A percentile compares a stretch with the other conserved stretches of the same genome.
Conservation (phyloP, 768 basidiomycete species). For the Russula emetica region DNA sequence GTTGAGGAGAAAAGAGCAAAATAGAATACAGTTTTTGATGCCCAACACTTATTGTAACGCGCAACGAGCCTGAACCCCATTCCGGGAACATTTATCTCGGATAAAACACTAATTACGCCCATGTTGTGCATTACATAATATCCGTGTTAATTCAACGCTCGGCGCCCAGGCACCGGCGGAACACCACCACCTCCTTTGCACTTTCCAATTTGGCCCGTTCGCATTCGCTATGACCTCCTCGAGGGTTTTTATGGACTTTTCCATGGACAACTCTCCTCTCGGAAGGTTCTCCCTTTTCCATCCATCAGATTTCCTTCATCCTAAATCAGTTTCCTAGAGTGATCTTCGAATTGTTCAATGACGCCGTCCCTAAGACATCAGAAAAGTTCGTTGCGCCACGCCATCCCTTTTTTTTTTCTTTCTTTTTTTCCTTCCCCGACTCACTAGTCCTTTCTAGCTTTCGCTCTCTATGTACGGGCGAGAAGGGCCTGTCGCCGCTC, state of each 20-base stretch:
- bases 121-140: background rate
- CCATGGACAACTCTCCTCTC: constrained; percentile 44
- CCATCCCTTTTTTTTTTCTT: background rate
- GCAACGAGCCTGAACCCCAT: too few relatives aligned
- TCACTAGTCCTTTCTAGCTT: constrained; percentile 50
- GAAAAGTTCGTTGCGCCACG: constrained; percentile 59
- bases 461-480: constrained; percentile 80
- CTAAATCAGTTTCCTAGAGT: constrained; percentile 42
- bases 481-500: constrained; percentile 64
- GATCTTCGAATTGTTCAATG: constrained; percentile 71
- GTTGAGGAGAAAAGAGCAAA: constrained; percentile 1
- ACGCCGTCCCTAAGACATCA: constrained; percentile 66
- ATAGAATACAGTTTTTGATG: constrained; percentile 14
- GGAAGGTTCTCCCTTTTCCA: constrained; percentile 47
- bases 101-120: background rate
- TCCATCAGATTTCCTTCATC: constrained; percentile 8
- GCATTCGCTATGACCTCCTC: constrained; percentile 44
- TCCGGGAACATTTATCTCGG: background rate
- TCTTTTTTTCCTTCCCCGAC: constrained; percentile 4
- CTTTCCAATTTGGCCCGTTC: background rate
- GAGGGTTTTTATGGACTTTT: constrained; percentile 67
- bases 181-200: background rate
- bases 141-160: background rate
- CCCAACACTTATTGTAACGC: background rate
- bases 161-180: background rate